Conservation (phyloP, 768 basidiomycete species). For the Xerocomellus dryophilus region DNA sequence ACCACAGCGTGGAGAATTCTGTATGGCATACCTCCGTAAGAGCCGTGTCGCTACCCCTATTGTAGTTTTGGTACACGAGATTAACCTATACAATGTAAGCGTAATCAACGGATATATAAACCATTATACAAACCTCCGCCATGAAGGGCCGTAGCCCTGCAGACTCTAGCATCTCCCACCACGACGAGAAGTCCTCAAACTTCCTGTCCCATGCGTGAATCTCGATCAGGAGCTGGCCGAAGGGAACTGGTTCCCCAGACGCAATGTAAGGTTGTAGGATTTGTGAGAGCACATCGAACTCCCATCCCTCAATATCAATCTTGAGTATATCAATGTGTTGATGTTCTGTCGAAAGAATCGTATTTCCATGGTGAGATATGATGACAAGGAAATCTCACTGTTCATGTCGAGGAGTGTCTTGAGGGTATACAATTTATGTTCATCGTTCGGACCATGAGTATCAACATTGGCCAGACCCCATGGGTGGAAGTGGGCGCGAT, state of each 20-base stretch:
- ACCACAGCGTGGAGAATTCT: not conserved
- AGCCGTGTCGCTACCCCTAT: constrained; percentile 42
- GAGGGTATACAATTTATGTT: constrained; percentile 44
- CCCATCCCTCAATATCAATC: constrained; percentile 49
- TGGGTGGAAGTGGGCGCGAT: constrained; percentile 42
- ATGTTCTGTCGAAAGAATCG: constrained; percentile 28
- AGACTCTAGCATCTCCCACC: constrained; percentile 47
- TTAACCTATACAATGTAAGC: constrained; percentile 43
- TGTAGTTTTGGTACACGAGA: constrained; percentile 57
- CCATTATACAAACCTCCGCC: constrained; percentile 35
- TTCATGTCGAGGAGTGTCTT: constrained; percentile 43
- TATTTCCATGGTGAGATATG: not conserved
- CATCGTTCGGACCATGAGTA: constrained; percentile 31
- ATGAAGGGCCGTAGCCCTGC: constrained; percentile 48
- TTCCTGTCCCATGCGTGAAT: constrained; percentile 40
- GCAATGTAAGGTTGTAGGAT: constrained; percentile 38
- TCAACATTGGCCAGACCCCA: constrained; percentile 41
- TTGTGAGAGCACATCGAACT: constrained; percentile 42
- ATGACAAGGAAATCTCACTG: constrained; percentile 26
- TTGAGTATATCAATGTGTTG: constrained; percentile 41
- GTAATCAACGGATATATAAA: not conserved
- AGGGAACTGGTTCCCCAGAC: constrained; percentile 39
- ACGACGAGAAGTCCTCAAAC: constrained; percentile 37
- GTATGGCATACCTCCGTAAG: constrained; percentile 44
- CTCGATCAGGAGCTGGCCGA: constrained; percentile 48